Percentiles rank a stretch among this genome's conserved stretches.
phyloP scores from a whole-genome alignment of 2,329 filamentous ascomycete genomes.

The Chrysosporium queenslandicum region DNA sequence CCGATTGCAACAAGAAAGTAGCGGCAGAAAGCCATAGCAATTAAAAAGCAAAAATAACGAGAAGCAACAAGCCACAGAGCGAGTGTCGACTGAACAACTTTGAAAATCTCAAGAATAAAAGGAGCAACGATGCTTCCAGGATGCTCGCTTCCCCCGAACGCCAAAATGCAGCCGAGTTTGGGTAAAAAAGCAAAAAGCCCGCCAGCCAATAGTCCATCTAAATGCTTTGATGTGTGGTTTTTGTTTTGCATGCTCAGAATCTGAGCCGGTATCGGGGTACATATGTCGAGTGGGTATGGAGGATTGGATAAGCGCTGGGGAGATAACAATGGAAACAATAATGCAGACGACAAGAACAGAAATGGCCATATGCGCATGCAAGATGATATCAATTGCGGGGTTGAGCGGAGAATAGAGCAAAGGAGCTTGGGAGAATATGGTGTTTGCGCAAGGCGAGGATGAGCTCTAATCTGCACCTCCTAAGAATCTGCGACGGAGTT shows the following conservation, averaged over 20 bases:
- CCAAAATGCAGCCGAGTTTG: constrained; percentile 5
- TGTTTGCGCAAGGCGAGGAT: neutral
- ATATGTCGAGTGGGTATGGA: neutral
- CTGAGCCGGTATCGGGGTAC: neutral
- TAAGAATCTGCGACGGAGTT: constrained; percentile 11
- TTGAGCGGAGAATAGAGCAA: neutral
- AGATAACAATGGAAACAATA: neutral
- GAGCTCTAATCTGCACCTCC: neutral
- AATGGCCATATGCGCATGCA: neutral
- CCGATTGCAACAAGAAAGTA: too few species aligned
- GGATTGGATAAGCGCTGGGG: too few species aligned
- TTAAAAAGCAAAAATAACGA: neutral
- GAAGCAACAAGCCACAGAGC: neutral
- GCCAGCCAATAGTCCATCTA: neutral
- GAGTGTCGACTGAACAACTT: neutral
- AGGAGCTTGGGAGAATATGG: too few species aligned
- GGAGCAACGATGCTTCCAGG: neutral
- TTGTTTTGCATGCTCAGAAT: neutral
- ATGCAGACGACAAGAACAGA: neutral
- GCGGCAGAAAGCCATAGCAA: neutral
- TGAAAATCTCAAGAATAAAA: neutral
- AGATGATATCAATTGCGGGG: neutral
- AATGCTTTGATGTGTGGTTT: neutral
- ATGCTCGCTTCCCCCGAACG: neutral
- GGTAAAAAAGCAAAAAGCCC: constrained; percentile 6